Percentiles rank a stretch among this genome's conserved stretches.
Evolutionary conservation across 768 basidiomycete genomes (phyloP).

Genomic region (Mycena alexandri): DNA sequence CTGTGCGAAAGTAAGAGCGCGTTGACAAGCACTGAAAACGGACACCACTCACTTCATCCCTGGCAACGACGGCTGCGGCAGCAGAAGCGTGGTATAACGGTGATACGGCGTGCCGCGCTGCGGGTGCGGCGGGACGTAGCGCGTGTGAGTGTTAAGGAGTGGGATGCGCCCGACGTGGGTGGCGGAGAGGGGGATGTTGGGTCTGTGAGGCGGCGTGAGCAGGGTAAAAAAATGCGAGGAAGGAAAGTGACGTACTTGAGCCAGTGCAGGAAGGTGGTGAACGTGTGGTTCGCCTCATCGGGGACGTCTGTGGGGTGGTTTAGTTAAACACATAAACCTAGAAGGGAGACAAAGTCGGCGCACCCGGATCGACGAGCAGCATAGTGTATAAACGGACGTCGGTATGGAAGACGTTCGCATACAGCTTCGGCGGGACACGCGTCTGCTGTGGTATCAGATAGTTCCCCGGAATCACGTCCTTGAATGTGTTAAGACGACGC

Average conservation of each 20-base stretch:
- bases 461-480: slow-evolving; percentile 76
- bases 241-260: slow-evolving; percentile 68
- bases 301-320: slow-evolving; percentile 75
- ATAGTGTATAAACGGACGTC: slow-evolving; percentile 89
- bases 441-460: slow-evolving; percentile 83
- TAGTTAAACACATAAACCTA: neutral
- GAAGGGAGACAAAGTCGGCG: slow-evolving; percentile 28
- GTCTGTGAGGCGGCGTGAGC: slow-evolving; percentile 56
- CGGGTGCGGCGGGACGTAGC: slow-evolving; percentile 93
- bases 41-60: slow-evolving; percentile 12
- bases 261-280: slow-evolving; percentile 86
- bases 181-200: slow-evolving; percentile 84
- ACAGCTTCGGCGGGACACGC: slow-evolving; percentile 69
- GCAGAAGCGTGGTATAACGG: slow-evolving; percentile 84
- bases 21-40: neutral
- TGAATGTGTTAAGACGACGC: slow-evolving; percentile 47
- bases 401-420: slow-evolving; percentile 83
- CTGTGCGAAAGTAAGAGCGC: slow-evolving; percentile 19
- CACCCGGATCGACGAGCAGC: slow-evolving; percentile 89
- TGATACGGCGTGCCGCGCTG: slow-evolving; percentile 91
- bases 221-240: slow-evolving; percentile 31
- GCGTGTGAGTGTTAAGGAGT: slow-evolving; percentile 68
- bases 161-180: slow-evolving; percentile 57
- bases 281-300: slow-evolving; percentile 73
- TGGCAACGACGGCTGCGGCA: slow-evolving; percentile 70